Base-by-base conservation (phyloP, 768 basidiomycete genomes). In the Multifurca ochricompacta region DNA sequence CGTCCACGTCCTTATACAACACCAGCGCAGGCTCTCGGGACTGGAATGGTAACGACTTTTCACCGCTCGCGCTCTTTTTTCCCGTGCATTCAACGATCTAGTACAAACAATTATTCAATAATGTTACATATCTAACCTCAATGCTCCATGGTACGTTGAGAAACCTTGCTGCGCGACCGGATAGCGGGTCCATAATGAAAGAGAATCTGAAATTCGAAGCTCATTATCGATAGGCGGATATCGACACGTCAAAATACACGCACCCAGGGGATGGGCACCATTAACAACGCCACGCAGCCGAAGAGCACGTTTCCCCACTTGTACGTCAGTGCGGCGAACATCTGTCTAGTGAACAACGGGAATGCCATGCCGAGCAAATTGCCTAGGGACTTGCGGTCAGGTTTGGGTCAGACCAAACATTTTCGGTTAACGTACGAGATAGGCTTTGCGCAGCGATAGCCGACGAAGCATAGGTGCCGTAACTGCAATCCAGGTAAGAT, bases 391-490 rank as follows among this genome's bases (percentile, higher is more conserved):
- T 37, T 13, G 36, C 6, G n/a, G 31, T n/a, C 16, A 19, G 36
- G 32, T n/a, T 13, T 6, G 36, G 7, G 2, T 48, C n/a, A 10
- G 34, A 27, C 21, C 8, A 13, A 36, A 32, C 7, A 36, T 21
- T 18, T 30, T 8, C 28, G 25, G 16, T 28, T 10, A 21, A 66
- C 71, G 40, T 62, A 71, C 80, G 73, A 50, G 67, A 68, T 30
- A 80, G 67, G 34, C 71, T 75, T 59, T 78, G 77, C 0, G 73
- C 80, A 0, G 80, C 80, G 46, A 79, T 68, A 0, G 78, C 80
- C 9, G 76, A 77, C 6, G 77, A 79, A 1, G 80, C 75, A 58
- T 77, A 80, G 6, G 69, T 64, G 6, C 70, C 69, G 54, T 74
- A 73, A 56, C 74, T 75, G 25, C 10, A 23, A 14, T 53, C 19